phyloP scores from a whole-genome alignment of 192 early-diverging fungal genomes.

The Lobosporangium transversale region DNA sequence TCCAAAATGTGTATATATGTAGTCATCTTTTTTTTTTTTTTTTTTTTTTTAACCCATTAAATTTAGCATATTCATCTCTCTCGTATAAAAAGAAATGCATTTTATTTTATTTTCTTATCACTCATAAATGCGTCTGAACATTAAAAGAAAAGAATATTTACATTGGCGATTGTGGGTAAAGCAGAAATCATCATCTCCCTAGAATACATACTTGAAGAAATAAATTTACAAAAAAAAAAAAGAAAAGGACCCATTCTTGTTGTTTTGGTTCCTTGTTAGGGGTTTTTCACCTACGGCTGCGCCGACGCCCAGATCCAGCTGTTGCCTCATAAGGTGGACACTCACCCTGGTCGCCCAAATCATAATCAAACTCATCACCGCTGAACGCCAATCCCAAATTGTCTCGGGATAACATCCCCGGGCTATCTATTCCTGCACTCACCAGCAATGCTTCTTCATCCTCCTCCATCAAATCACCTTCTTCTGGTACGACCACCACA shows the following conservation, averaged over 20 bases:
- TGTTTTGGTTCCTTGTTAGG: neutral
- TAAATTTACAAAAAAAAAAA: no score
- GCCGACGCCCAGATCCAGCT: constrained; percentile 9
- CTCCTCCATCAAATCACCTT: constrained; percentile 39
- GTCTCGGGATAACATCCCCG: neutral
- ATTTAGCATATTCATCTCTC: no score
- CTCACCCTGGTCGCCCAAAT: constrained; percentile 41
- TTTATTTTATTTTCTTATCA: no score
- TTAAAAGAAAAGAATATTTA: constrained; percentile 1
- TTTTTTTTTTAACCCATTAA: no score
- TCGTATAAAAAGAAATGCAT: no score
- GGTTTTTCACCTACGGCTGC: constrained; percentile 2
- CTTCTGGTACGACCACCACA: constrained; percentile 39
- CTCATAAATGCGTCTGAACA: no score
- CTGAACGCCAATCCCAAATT: constrained; percentile 30
- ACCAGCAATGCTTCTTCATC: constrained; percentile 26
- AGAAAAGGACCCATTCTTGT: neutral
- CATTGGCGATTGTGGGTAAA: no score
- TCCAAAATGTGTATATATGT: no score
- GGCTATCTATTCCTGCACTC: constrained; percentile 10
- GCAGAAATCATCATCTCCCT: no score
- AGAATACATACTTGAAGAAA: no score
- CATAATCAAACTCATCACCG: constrained; percentile 46
- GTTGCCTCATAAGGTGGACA: constrained; percentile 47
- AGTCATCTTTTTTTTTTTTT: no score